Base-by-base conservation (phyloP, 345 rosid species). In the Eucalyptus sp. region DNA sequence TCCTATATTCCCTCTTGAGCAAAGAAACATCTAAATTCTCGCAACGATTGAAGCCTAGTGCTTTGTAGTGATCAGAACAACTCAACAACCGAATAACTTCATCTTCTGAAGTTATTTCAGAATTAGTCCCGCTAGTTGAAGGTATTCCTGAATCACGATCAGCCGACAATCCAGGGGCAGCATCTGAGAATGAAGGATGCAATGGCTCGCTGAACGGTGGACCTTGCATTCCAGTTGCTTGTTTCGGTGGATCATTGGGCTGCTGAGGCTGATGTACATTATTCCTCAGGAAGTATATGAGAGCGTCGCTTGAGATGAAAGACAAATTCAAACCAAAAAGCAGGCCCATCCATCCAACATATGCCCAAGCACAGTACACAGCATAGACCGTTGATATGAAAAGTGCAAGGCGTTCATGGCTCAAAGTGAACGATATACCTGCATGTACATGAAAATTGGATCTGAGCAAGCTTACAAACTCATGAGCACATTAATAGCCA, bases 1-100 rank as follows among this genome's bases (percentile, higher is more conserved):
- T 98, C 92, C 96, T 94, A 91, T 98, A 98, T 93, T 97, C 99
- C 91, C 94, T 93, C 94, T 97, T 98, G 88, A 98, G 92, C 87
- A 92, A 85, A 91, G 96, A 91, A 90, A 88, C 92, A 90, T 98
- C 99, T 89, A 97, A 92, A 86, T 94, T 91, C 91, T 93, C 96
- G 89, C 91, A 93, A 52, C 97, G 95, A 46, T 95, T 56, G 87
- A 97, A 89, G 81, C 99, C 99, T 91, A 97, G 91, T 66, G 92
- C 99, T 68, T 96, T 90, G 90, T 97, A 98, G 93, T 98, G 97
- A 94, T 98, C 99, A 50, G 92, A 79, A 88, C 98, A 98, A 90
- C 89, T 94, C 93, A 97, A 92, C 89, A 98, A 93, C 90, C 99
- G 94, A 89, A 91, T 89, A 92, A 98, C 96, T 95, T 98, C 99